Conservation (phyloP, 1,284 basidiomycete species). For the Macrocystidia cucumis region DNA sequence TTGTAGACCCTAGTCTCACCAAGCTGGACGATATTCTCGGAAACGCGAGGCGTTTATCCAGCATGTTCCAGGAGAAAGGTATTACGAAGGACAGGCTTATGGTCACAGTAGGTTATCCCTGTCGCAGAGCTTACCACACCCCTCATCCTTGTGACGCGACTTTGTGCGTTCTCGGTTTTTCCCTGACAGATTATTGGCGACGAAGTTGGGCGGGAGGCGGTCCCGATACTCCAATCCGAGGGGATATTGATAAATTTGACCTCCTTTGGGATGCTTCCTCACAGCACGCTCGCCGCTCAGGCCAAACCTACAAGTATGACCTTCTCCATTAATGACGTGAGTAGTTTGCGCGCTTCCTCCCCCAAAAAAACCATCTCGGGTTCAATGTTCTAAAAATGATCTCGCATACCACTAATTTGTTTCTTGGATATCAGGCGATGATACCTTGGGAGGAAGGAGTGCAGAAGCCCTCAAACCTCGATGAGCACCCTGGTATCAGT, state of each 20-base stretch:
- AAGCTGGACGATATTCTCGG: slow-evolving; percentile 29
- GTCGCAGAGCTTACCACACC: not conserved
- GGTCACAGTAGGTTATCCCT: slow-evolving; percentile 35
- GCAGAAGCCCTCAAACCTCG: slow-evolving; percentile 15
- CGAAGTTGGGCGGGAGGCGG: too few species aligned
- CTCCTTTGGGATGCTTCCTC: too few species aligned
- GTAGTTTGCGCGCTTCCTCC: too few species aligned
- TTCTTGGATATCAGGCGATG: slow-evolving; percentile 21
- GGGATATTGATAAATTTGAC: too few species aligned
- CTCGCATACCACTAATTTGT: not conserved
- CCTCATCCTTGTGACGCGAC: slow-evolving; percentile 52
- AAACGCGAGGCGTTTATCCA: slow-evolving; percentile 30
- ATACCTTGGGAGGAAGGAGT: slow-evolving; percentile 32
- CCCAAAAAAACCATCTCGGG: not conserved
- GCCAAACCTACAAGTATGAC: slow-evolving; percentile 39
- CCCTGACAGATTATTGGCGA: slow-evolving; percentile 42
- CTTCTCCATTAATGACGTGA: slow-evolving; percentile 40
- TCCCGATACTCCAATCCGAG: too few species aligned
- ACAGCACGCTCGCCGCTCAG: too few species aligned
- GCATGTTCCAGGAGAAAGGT: slow-evolving; percentile 31
- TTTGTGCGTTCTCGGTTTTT: slow-evolving; percentile 47
- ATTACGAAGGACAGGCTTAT: slow-evolving; percentile 31
- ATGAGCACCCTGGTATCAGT: slow-evolving; percentile 33
- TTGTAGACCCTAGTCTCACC: slow-evolving; percentile 38
- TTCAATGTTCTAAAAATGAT: slow-evolving; percentile 3